A percentile compares a stretch with the other conserved stretches of the same genome.
phyloP scores from a whole-genome alignment of 176 grass and related monocot species.

The Metroxylon sagu region DNA sequence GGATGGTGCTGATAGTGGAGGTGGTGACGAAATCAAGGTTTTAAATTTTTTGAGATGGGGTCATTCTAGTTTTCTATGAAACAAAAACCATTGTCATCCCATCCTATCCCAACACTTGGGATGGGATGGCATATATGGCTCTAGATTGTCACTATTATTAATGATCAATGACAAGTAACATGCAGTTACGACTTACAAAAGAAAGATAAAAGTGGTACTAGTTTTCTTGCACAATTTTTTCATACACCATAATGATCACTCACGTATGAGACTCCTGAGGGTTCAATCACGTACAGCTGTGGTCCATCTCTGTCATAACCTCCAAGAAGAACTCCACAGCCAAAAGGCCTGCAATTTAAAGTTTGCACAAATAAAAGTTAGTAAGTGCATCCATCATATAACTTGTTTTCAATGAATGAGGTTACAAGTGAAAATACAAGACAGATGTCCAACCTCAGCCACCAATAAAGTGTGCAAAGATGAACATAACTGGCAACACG shows the following conservation, averaged over 20 bases:
- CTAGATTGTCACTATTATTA: no score
- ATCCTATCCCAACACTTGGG: no score
- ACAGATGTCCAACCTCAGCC: conserved; percentile 48
- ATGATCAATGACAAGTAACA: no score
- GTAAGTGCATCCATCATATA: neutral
- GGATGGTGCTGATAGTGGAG: no score
- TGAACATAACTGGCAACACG: conserved; percentile 81
- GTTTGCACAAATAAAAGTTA: neutral
- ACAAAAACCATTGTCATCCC: no score
- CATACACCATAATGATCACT: conserved; percentile 15
- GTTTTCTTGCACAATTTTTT: conserved; percentile 1
- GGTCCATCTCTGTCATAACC: conserved; percentile 92
- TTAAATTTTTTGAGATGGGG: no score
- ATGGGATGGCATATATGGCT: no score
- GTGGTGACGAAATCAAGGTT: no score
- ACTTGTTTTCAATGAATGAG: neutral
- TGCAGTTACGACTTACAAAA: no score
- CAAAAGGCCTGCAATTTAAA: conserved; percentile 41
- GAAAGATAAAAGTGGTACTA: no score
- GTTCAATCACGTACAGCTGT: conserved; percentile 78
- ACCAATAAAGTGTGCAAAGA: conserved; percentile 88
- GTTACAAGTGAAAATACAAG: conserved; percentile 1
- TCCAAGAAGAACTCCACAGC: conserved; percentile 83
- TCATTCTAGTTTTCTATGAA: no score
- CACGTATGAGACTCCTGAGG: conserved; percentile 61